Evolutionary conservation across 306 rosid species (phyloP).

Genomic region (Comarum palustre): DNA sequence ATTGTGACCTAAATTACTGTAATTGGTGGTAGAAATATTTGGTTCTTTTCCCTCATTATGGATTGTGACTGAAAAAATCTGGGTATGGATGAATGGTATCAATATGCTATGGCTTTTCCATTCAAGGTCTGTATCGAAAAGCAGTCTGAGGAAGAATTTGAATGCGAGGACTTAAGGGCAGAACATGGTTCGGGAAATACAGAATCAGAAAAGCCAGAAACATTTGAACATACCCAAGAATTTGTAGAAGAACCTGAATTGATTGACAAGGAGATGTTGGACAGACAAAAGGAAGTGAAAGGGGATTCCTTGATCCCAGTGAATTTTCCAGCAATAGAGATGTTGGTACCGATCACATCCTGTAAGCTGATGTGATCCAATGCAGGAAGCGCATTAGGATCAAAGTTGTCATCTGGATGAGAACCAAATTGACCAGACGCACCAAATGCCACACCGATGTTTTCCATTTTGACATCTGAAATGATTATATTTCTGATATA

Average conservation of each 20-base stretch:
- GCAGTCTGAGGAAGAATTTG: slow-evolving; percentile 55
- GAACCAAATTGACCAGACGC: slow-evolving; percentile 74
- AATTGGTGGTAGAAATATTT: slow-evolving; percentile 32
- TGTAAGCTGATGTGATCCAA: slow-evolving; percentile 59
- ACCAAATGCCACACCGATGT: slow-evolving; percentile 46
- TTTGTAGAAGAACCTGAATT: slow-evolving; percentile 42
- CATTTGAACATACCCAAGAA: slow-evolving; percentile 76
- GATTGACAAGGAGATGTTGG: slow-evolving; percentile 61
- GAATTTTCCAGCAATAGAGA: slow-evolving; percentile 74
- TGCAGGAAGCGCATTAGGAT: slow-evolving; percentile 75
- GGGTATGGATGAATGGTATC: slow-evolving; percentile 38
- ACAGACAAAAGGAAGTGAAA: slow-evolving; percentile 69
- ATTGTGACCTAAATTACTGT: slow-evolving; percentile 47
- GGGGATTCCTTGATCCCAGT: slow-evolving; percentile 79
- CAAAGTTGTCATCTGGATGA: slow-evolving; percentile 84
- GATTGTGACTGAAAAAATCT: slow-evolving; percentile 25
- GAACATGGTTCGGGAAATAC: slow-evolving; percentile 80
- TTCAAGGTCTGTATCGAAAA: slow-evolving; percentile 38
- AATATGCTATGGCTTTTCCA: slow-evolving; percentile 48
- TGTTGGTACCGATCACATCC: slow-evolving; percentile 61
- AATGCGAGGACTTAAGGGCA: slow-evolving; percentile 38
- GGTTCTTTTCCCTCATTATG: slow-evolving; percentile 27
- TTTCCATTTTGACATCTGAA: slow-evolving; percentile 54
- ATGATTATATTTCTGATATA: slow-evolving; percentile 58
- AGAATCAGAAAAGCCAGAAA: slow-evolving; percentile 65